Percentiles rank a stretch among this genome's conserved stretches.
These are phyloP conservation scores for Chlamydomonas schloesseri DNA, from an alignment of 139 green algal species.

Conservation along the genomic window DNA sequence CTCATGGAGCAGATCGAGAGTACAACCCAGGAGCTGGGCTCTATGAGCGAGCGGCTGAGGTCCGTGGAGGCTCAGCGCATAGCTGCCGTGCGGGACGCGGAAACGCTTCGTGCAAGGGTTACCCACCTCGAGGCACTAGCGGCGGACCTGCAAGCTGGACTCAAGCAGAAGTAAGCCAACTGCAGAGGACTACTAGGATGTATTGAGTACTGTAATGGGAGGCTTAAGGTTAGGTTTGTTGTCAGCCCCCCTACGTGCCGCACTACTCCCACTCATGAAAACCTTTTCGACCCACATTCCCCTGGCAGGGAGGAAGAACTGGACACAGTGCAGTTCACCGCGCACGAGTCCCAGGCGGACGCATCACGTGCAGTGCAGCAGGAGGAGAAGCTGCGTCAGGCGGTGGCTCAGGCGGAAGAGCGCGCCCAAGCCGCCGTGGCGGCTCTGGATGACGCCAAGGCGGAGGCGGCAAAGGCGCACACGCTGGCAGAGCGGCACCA, in stretches of 20 bases:
- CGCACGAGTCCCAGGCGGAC: constrained; percentile 14
- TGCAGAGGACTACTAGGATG: too few species aligned
- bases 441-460: constrained; percentile 35
- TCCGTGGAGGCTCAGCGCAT: constrained; percentile 49
- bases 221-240: too few species aligned
- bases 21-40: constrained; percentile 50
- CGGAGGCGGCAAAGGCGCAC: constrained; percentile 47
- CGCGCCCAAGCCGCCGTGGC: constrained; percentile 30
- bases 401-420: constrained; percentile 1
- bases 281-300: too few species aligned
- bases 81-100: constrained; percentile 32
- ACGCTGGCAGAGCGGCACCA: constrained; percentile 53
- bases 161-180: constrained; percentile 47
- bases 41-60: constrained; percentile 45
- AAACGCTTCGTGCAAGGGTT: constrained; percentile 9
- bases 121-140: constrained; percentile 5
- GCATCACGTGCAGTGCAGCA: neutral
- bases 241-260: too few species aligned
- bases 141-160: constrained; percentile 5
- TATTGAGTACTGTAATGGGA: too few species aligned
- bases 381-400: neutral
- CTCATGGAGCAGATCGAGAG: constrained; percentile 61
- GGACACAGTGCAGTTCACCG: constrained; percentile 47
- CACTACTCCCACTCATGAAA: too few species aligned
- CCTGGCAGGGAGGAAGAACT: constrained; percentile 64